Conservation (phyloP, 2,329 filamentous ascomycete genomes). For the Trichoderma breve region DNA sequence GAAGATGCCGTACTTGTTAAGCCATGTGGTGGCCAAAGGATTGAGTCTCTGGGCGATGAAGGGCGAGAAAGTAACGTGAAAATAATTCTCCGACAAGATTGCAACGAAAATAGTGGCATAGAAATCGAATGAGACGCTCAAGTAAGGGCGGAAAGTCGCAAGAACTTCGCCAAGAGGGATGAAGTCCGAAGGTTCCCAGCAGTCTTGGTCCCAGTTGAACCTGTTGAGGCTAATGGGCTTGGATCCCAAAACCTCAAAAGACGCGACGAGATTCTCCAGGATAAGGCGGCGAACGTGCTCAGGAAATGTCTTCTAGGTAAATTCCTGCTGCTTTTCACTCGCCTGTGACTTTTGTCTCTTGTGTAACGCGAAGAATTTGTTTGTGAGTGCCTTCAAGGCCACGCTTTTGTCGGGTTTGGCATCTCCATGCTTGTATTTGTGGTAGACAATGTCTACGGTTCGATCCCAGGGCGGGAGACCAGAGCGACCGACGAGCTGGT, state of each 20-base stretch:
- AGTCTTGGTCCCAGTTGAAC: conserved; percentile 28
- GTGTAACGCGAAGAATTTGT: conserved; percentile 27
- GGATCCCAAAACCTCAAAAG: neutral
- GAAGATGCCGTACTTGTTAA: conserved; percentile 36
- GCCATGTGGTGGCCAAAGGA: conserved; percentile 37
- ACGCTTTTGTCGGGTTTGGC: neutral
- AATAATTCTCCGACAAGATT: conserved; percentile 35
- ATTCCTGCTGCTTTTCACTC: neutral
- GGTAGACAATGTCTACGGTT: conserved; percentile 37
- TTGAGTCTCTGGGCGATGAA: conserved; percentile 33
- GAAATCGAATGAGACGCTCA: conserved; percentile 36
- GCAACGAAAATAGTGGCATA: conserved; percentile 38
- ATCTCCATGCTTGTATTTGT: conserved; percentile 24
- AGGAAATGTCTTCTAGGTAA: conserved; percentile 17
- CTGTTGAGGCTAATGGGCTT: conserved; percentile 34
- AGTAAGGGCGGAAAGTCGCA: conserved; percentile 26
- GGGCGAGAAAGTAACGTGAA: conserved; percentile 42
- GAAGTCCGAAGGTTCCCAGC: conserved; percentile 39
- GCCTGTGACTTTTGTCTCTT: conserved; percentile 9
- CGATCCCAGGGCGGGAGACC: conserved; percentile 37
- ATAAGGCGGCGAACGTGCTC: conserved; percentile 29
- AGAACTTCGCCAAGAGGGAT: conserved; percentile 30
- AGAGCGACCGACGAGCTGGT: neutral
- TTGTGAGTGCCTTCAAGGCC: conserved; percentile 26
- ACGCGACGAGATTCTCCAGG: conserved; percentile 28